phyloP scores from a whole-genome alignment of 371 early-diverging fungal species.

The Apophysomyces ossiformis region DNA sequence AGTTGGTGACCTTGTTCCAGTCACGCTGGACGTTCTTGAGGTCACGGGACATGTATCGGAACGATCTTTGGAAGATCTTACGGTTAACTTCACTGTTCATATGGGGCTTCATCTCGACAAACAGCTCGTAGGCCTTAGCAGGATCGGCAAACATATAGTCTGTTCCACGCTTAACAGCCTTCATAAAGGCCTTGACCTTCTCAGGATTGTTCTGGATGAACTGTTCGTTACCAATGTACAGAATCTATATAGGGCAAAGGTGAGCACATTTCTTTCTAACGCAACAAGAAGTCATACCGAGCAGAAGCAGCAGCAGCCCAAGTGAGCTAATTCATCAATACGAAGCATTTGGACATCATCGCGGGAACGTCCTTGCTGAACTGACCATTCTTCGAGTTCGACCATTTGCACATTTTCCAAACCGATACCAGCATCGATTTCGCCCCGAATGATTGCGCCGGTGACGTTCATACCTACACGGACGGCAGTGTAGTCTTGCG shows the following conservation, averaged over 20 bases:
- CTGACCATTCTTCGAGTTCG: slow-evolving; percentile 70
- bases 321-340: slow-evolving; percentile 69
- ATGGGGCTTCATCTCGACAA: slow-evolving; percentile 65
- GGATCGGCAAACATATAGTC: slow-evolving; percentile 62
- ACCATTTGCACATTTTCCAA: slow-evolving; percentile 75
- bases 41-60: slow-evolving; percentile 66
- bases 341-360: slow-evolving; percentile 68
- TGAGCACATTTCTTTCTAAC: slow-evolving; percentile 19
- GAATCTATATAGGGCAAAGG: slow-evolving; percentile 36
- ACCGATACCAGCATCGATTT: slow-evolving; percentile 73
- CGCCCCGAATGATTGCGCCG: slow-evolving; percentile 61
- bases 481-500: slow-evolving; percentile 62
- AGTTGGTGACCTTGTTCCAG: slow-evolving; percentile 73
- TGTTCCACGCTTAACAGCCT: slow-evolving; percentile 58
- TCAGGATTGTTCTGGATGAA: slow-evolving; percentile 64
- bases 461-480: slow-evolving; percentile 76
- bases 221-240: slow-evolving; percentile 68
- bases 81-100: slow-evolving; percentile 59
- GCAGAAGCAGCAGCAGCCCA: slow-evolving; percentile 75
- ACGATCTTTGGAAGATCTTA: slow-evolving; percentile 68
- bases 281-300: slow-evolving; percentile 64
- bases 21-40: slow-evolving; percentile 69
- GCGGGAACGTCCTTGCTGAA: slow-evolving; percentile 52
- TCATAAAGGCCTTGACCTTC: slow-evolving; percentile 60
- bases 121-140: slow-evolving; percentile 54